Evolutionary conservation across 2,329 filamentous ascomycete genomes (phyloP).

Genomic region (Colletotrichum ledebouriae): DNA sequence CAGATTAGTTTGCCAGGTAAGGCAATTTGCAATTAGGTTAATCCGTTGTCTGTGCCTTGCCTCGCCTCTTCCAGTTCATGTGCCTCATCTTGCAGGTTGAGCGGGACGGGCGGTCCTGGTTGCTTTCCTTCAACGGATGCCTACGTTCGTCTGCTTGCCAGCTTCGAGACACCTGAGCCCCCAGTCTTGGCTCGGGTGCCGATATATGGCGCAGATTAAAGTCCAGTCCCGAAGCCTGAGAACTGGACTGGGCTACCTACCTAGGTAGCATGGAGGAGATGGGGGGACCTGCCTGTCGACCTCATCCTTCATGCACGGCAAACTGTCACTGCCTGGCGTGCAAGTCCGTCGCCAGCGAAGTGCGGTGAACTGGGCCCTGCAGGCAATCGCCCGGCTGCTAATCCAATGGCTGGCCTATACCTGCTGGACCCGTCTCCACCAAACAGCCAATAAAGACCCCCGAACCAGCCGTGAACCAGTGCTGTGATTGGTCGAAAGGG

Average conservation of each 20-base stretch:
- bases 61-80: not conserved
- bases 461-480: not conserved
- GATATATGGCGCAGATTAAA: not conserved
- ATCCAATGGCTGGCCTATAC: constrained; percentile 29
- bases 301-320: not conserved
- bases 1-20: not conserved
- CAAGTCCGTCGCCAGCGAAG: constrained; percentile 22
- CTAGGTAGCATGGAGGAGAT: too few relatives aligned
- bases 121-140: constrained; percentile 14
- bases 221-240: not conserved
- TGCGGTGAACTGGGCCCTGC: constrained; percentile 30
- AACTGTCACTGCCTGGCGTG: constrained; percentile 26
- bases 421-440: constrained; percentile 26
- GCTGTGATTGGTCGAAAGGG: constrained; percentile 21
- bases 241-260: too few relatives aligned
- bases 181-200: not conserved
- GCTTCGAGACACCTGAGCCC: not conserved
- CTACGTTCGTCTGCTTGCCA: not conserved
- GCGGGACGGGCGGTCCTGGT: not conserved
- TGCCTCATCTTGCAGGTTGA: constrained; percentile 15
- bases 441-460: constrained; percentile 29
- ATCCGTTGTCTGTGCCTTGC: not conserved
- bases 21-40: not conserved
- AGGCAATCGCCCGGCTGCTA: constrained; percentile 12
- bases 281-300: too few relatives aligned